phyloP scores from a whole-genome alignment of 2,329 filamentous ascomycete species.

The Sarocladium kiliense region DNA sequence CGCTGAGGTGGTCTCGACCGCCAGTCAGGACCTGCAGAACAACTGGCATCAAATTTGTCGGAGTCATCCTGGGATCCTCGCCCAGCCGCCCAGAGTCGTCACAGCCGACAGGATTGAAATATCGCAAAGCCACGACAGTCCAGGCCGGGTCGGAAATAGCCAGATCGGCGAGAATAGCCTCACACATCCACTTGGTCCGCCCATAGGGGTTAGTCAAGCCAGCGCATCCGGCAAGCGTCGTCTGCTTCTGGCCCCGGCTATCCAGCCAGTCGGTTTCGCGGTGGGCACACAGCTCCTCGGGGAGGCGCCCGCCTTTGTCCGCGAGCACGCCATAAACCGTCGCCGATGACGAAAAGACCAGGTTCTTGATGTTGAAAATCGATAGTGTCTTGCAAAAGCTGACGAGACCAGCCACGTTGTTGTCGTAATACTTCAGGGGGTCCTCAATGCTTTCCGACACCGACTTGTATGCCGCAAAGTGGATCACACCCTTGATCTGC shows the following conservation, averaged over 20 bases:
- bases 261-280: neutral
- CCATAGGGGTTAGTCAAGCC: slow-evolving; percentile 50
- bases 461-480: slow-evolving; percentile 4
- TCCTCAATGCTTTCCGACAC: neutral
- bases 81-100: slow-evolving; percentile 58
- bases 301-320: neutral
- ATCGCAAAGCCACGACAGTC: slow-evolving; percentile 58
- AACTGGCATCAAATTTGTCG: slow-evolving; percentile 61
- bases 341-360: slow-evolving; percentile 1
- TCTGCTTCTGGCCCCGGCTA: neutral
- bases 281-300: neutral
- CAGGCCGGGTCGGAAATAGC: slow-evolving; percentile 55
- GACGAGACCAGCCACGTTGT: neutral
- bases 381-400: neutral
- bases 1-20: slow-evolving; percentile 42
- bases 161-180: slow-evolving; percentile 59
- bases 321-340: neutral
- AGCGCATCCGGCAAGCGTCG: neutral
- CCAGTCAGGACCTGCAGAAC: slow-evolving; percentile 57
- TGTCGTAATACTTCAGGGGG: slow-evolving; percentile 3
- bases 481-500: neutral
- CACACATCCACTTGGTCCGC: slow-evolving; percentile 62
- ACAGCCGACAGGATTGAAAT: slow-evolving; percentile 65
- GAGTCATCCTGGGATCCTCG: slow-evolving; percentile 57
- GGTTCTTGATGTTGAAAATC: neutral